Evolutionary conservation across 2,329 filamentous ascomycete genomes (phyloP).

Genomic region (Trichophyton equinum): DNA sequence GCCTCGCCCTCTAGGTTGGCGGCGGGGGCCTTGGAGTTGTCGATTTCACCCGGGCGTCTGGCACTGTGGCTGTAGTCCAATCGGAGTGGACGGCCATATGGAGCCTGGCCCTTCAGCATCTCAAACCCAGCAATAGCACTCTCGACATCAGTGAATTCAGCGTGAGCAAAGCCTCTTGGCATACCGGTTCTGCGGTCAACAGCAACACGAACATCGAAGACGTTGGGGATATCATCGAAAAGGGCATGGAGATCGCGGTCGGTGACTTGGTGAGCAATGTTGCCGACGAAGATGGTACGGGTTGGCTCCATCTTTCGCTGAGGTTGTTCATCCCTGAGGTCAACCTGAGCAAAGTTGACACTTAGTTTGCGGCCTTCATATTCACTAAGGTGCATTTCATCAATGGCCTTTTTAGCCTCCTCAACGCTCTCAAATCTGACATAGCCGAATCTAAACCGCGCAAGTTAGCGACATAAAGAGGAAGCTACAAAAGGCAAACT

Average conservation of each 20-base stretch:
- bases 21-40: not conserved
- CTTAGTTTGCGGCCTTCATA: constrained; percentile 53
- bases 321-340: constrained; percentile 8
- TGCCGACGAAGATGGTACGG: constrained; percentile 67
- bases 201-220: constrained; percentile 66
- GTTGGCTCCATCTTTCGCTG: constrained; percentile 29
- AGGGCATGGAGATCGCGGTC: constrained; percentile 70
- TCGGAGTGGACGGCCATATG: constrained; percentile 55
- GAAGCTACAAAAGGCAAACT: not conserved
- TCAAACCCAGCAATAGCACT: constrained; percentile 51
- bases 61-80: constrained; percentile 45
- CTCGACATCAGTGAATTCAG: constrained; percentile 59
- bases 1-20: not conserved
- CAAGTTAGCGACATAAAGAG: constrained; percentile 5
- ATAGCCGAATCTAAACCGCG: constrained; percentile 48
- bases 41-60: not conserved
- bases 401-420: constrained; percentile 44
- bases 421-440: constrained; percentile 45
- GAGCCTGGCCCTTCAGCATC: constrained; percentile 41
- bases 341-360: constrained; percentile 45
- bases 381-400: constrained; percentile 46
- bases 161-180: constrained; percentile 72
- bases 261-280: constrained; percentile 74
- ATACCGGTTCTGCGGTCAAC: constrained; percentile 70
- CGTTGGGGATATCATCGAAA: constrained; percentile 57